These are phyloP conservation scores for Mycothermus thermophilus DNA, from an alignment of 495 filamentous ascomycete genomes.

Conservation along the genomic window DNA sequence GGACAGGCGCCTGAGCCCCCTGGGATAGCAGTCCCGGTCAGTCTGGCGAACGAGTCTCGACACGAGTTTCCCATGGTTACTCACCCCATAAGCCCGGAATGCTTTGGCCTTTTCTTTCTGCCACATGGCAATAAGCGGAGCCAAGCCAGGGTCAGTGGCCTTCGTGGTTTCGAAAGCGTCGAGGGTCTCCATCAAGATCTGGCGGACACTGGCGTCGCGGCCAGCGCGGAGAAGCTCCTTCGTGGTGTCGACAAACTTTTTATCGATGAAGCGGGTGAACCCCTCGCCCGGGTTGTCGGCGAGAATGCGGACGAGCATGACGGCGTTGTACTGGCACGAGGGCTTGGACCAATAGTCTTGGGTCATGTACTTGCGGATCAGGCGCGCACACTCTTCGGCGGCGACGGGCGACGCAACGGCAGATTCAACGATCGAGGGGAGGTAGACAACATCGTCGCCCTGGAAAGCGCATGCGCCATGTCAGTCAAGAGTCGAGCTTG, in stretches of 20 bases:
- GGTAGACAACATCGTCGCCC: slow-evolving; percentile 79
- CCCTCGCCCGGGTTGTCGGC: slow-evolving; percentile 79
- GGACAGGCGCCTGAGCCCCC: too few species aligned
- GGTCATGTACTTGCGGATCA: slow-evolving; percentile 70
- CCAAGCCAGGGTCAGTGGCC: slow-evolving; percentile 56
- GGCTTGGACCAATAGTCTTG: slow-evolving; percentile 46
- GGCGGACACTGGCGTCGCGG: slow-evolving; percentile 60
- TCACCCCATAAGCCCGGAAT: slow-evolving; percentile 28
- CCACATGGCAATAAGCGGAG: slow-evolving; percentile 66
- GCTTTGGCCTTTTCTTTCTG: slow-evolving; percentile 64
- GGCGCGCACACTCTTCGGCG: slow-evolving; percentile 58
- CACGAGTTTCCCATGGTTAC: too few species aligned
- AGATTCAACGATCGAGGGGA: slow-evolving; percentile 88
- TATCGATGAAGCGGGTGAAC: slow-evolving; percentile 77
- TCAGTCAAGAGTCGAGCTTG: neutral
- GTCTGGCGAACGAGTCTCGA: too few species aligned
- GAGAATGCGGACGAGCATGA: slow-evolving; percentile 92
- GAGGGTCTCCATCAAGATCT: slow-evolving; percentile 76
- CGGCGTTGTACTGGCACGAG: slow-evolving; percentile 81
- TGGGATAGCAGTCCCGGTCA: too few species aligned
- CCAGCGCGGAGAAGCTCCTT: slow-evolving; percentile 64
- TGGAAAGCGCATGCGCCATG: slow-evolving; percentile 17
- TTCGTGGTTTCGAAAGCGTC: slow-evolving; percentile 57
- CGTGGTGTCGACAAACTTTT: slow-evolving; percentile 58
- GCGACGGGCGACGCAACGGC: slow-evolving; percentile 85